Base-by-base conservation (phyloP, 2,329 filamentous ascomycete genomes). In the Ascochyta viciae-villosae region DNA sequence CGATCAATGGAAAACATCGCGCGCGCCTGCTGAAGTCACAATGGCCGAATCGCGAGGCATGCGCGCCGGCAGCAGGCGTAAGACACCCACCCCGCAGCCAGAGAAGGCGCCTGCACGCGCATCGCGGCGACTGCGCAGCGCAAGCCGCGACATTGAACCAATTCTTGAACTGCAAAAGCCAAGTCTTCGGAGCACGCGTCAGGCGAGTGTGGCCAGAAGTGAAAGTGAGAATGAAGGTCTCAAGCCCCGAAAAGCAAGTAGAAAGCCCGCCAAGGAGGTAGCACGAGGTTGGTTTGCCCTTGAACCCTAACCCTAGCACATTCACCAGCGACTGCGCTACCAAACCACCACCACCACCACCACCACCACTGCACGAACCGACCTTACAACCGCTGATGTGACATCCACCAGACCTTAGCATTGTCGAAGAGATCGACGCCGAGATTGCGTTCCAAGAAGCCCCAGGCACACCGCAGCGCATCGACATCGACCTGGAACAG, bases 111-210 rank as follows among this genome's bases (percentile, higher is more conserved):
- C 61, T 22, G 66, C 48, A 55, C 71, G 66, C 58, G 60, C 59
- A 54, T 53, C 69, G 58, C 70, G 76, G 40, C 62, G 57, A 23
- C 70, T 75, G 41, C 72, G 77, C 62, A 78, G 76, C 64, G 72
- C 71, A 47, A 80, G 77, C 63, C 74, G 69, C 52, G 78, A 79
- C 40, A 50, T 74, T 4, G 70, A 70, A 12, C 55, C 62, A 22
- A 47, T 56, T 9, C 19, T 56, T 19, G 57, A 70, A 19, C 46
- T 59, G 19, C 51, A 57, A 24, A 72, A 68, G 34, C 52, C 63
- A 13, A 56, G 58, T 7, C 68, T 67, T 23, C 67, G 68, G 44
- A 64, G 57, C 29, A 61, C 61, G 37, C 71, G 75, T 35, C 72
- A 72, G 35, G 63, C 61, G 3, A 72, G 67, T 54, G 56, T 64